Evolutionary conservation across 1,139 yeast species (phyloP).

Genomic region (Martiniozyma asiatica): DNA sequence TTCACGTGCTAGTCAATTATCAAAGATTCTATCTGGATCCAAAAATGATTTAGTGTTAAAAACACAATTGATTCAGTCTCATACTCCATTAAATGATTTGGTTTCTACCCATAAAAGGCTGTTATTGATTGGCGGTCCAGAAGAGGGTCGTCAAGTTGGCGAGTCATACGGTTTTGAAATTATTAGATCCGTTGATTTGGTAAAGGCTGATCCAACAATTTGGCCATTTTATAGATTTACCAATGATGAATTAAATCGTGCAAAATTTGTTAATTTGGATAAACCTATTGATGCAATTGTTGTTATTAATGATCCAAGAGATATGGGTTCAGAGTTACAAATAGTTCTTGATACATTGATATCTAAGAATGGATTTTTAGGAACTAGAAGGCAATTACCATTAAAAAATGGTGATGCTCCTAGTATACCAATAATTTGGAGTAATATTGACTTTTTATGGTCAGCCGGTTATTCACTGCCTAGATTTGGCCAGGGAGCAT

Average conservation of each 20-base stretch:
- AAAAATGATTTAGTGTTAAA: constrained; percentile 31
- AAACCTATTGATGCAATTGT: constrained; percentile 63
- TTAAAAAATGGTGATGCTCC: constrained; percentile 32
- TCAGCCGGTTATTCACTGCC: constrained; percentile 73
- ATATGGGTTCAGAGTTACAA: constrained; percentile 80
- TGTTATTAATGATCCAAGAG: constrained; percentile 87
- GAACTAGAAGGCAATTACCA: constrained; percentile 47
- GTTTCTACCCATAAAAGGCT: constrained; percentile 46
- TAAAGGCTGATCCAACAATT: constrained; percentile 42
- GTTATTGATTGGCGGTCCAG: constrained; percentile 81
- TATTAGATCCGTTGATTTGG: constrained; percentile 63
- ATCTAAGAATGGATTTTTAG: constrained; percentile 51
- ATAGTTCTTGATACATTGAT: constrained; percentile 61
- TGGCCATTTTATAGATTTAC: constrained; percentile 64
- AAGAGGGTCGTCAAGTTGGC: constrained; percentile 61
- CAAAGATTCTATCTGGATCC: too few species aligned
- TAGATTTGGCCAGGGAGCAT: constrained; percentile 90
- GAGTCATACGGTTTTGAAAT: constrained; percentile 70
- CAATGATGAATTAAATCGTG: constrained; percentile 31
- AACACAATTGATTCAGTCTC: constrained; percentile 73
- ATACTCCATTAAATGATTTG: constrained; percentile 73
- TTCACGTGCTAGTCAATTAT: constrained; percentile 37
- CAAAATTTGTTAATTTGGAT: constrained; percentile 14
- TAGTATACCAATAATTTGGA: constrained; percentile 66
- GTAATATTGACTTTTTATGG: constrained; percentile 66